Evolutionary conservation across 2,329 filamentous ascomycete genomes (phyloP).

Genomic region (Ascochyta viciae-villosae): DNA sequence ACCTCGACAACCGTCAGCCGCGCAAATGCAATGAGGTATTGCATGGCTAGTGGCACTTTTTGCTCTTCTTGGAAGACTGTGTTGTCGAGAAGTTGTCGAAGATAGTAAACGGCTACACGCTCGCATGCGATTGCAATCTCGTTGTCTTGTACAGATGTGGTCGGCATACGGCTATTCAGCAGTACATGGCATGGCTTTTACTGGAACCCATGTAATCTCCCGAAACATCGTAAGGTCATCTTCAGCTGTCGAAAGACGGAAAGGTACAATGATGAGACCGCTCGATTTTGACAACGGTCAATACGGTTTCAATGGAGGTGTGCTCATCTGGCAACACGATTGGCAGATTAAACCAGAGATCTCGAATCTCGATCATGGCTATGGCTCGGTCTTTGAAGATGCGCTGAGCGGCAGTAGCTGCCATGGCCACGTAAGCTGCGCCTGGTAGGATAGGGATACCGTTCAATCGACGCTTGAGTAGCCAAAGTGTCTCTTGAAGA

Average conservation of each 20-base stretch:
- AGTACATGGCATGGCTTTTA: neutral
- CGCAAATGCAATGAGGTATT: neutral
- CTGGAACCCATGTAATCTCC: constrained; percentile 13
- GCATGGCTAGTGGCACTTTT: neutral
- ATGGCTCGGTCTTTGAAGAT: constrained; percentile 11
- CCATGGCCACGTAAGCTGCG: constrained; percentile 54
- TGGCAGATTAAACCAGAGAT: constrained; percentile 4
- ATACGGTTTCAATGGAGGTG: constrained; percentile 11
- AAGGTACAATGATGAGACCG: neutral
- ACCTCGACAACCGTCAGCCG: neutral
- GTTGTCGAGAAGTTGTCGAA: constrained; percentile 20
- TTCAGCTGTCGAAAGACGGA: constrained; percentile 6
- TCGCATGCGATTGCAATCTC: neutral
- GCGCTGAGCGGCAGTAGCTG: constrained; percentile 17
- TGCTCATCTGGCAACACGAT: constrained; percentile 16
- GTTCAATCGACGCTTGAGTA: constrained; percentile 21
- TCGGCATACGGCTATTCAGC: neutral
- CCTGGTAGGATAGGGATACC: constrained; percentile 52
- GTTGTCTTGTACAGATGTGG: neutral
- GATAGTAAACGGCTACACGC: neutral
- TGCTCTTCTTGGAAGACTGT: constrained; percentile 8
- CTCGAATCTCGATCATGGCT: constrained; percentile 12
- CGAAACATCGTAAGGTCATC: constrained; percentile 23
- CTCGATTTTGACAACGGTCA: constrained; percentile 13
- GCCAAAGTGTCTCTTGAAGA: constrained; percentile 22